Evolutionary conservation across 768 basidiomycete genomes (phyloP), one percentile per base, ranked within the genome.

Genomic region (Butyriboletus loyo): DNA sequence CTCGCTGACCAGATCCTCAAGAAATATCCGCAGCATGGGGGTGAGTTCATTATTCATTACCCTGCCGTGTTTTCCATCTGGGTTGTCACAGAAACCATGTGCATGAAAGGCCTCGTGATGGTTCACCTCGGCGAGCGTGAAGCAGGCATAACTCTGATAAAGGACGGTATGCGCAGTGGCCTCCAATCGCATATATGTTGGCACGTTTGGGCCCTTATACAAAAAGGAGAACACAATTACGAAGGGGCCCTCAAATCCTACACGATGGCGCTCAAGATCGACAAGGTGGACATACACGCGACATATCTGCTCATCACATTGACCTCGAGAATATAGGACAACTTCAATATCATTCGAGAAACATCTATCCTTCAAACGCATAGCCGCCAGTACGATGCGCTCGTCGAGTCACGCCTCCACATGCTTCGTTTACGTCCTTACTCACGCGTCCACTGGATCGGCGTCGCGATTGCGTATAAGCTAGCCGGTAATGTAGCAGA

Each of bases 131-230:
- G 85, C 45, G 78, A 79, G 65, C 84, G 84, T 55, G 91, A 87
- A 27, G 83, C 93, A 57, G 93, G 93, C 28, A 75, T 89, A 52
- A 86, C 89, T 34, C 79, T 92, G 40, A 87, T 92, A 59, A 87
- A 88, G 75, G 86, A 89, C 61, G 93, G 93, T 52, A 79, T 92
- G 58, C 79, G 83, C 38, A 76, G 85, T 42, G 91, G 95, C 71
- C 72, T 91, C 49, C 86, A 82, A 30, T 94, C 92, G 19, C 94
- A 98, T 64, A 98, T 99, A 66, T 88, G 87, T 66, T 98, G 97
- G 95, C 97, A 99, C 71, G 96, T 98, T 58, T 89, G 92, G 67
- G 97, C 93, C 25, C 86, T 99, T 63, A 84, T 97, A 21, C 89
- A 94, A 68, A 92, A 96, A 69, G 87, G 87, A 9, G 90, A 97